A percentile compares a stretch with the other conserved stretches of the same genome.
Evolutionary conservation across 495 filamentous ascomycete genomes (phyloP).

Genomic region (Recurvomyces mirabilis): DNA sequence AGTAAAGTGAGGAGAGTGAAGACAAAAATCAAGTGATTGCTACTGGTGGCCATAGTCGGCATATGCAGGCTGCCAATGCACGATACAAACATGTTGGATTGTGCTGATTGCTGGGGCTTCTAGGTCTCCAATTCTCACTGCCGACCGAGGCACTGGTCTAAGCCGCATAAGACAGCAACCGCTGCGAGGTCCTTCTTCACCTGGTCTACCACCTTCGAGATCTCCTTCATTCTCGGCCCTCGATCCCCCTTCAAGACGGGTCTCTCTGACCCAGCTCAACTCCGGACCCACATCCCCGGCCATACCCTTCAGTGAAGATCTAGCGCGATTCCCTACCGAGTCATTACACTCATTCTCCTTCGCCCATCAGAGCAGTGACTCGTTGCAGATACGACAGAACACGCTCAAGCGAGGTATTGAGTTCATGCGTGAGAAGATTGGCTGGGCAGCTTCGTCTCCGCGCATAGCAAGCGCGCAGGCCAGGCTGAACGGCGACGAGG

Average conservation of each 20-base stretch:
- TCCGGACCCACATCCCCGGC: constrained; percentile 54
- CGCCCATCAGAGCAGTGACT: constrained; percentile 86
- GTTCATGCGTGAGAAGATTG: constrained; percentile 91
- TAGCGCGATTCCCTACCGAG: constrained; percentile 85
- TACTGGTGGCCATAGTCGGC: no score
- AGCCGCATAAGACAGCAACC: constrained; percentile 86
- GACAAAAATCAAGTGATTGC: background rate
- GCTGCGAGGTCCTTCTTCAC: constrained; percentile 13
- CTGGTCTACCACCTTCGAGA: constrained; percentile 38
- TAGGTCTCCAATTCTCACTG: constrained; percentile 19
- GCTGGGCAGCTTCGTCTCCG: constrained; percentile 58
- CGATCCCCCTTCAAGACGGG: constrained; percentile 39
- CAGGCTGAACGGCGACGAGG: constrained; percentile 66
- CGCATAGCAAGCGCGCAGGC: constrained; percentile 71
- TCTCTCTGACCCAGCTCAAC: constrained; percentile 39
- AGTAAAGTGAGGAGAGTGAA: background rate
- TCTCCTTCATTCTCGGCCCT: constrained; percentile 40
- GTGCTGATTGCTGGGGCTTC: background rate
- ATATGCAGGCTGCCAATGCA: no score
- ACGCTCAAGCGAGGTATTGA: constrained; percentile 89
- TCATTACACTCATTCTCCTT: constrained; percentile 98
- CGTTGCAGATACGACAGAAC: constrained; percentile 82
- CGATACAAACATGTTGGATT: no score
- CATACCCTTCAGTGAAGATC: constrained; percentile 68
- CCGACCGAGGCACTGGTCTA: constrained; percentile 47